Evolutionary conservation across 176 grass and related monocot species (phyloP).

Genomic region (Zea luxurians): DNA sequence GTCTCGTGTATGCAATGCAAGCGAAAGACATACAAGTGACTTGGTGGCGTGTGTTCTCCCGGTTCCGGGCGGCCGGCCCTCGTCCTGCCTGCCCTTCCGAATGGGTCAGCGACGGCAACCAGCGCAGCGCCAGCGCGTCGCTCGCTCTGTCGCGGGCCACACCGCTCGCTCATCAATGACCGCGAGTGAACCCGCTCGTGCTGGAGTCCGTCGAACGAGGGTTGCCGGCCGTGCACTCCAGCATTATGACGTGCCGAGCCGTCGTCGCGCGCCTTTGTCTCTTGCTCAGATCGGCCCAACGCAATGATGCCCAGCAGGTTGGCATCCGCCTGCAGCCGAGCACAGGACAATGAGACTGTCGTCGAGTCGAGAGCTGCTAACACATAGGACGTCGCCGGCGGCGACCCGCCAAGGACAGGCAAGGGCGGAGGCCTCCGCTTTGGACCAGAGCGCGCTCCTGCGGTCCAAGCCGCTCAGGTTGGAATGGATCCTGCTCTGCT

Average conservation of each 20-base stretch:
- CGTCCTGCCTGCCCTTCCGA: neutral
- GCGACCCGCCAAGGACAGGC: neutral
- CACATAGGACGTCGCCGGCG: neutral
- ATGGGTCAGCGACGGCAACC: neutral
- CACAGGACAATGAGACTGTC: neutral
- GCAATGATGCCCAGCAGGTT: conserved; percentile 15
- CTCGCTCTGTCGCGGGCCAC: neutral
- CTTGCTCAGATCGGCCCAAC: neutral
- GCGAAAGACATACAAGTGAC: too few species aligned
- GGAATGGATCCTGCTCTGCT: neutral
- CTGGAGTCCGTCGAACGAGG: neutral
- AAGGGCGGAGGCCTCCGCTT: neutral
- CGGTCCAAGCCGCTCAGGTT: neutral
- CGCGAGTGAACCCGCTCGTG: neutral
- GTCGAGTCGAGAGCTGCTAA: neutral
- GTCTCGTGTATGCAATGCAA: too few species aligned
- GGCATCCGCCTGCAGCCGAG: neutral
- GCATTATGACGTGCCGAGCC: neutral
- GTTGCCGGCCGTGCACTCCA: conserved; percentile 23
- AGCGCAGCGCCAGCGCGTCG: neutral
- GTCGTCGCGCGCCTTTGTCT: neutral
- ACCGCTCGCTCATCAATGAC: neutral
- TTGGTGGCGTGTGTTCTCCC: neutral
- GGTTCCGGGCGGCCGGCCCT: neutral
- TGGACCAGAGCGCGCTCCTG: neutral